These are phyloP conservation scores for Babesia sp. DNA, from an alignment of 169 alveolate genomes.

Conservation along the genomic window DNA sequence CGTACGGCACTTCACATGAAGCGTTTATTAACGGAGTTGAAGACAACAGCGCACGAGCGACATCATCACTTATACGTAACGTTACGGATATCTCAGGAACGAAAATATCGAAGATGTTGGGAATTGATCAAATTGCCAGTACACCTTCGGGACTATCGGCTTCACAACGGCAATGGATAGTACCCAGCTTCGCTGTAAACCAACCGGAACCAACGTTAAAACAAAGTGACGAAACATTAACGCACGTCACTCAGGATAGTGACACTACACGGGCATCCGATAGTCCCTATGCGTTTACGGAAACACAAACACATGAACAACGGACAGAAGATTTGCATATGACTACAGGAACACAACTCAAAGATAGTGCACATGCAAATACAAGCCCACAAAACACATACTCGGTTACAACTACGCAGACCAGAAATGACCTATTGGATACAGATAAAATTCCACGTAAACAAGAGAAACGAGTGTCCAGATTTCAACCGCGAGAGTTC, in stretches of 20 bases:
- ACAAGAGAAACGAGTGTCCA: neutral
- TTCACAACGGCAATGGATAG: constrained; percentile 30
- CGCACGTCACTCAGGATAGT: neutral
- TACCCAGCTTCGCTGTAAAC: neutral
- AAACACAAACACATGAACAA: neutral
- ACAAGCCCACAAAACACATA: neutral
- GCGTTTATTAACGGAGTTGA: neutral
- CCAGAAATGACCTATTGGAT: neutral
- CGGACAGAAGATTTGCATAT: neutral
- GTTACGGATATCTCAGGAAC: constrained; percentile 23
- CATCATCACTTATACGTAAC: neutral
- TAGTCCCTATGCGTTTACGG: neutral
- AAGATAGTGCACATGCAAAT: neutral
- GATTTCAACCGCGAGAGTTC: neutral
- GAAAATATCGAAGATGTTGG: constrained; percentile 22
- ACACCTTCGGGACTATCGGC: constrained; percentile 15
- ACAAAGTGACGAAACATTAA: neutral
- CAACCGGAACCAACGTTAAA: neutral
- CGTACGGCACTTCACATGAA: neutral
- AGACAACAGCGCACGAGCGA: neutral
- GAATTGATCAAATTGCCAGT: constrained; percentile 11
- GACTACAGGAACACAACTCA: too few relatives aligned
- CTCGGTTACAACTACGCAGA: neutral
- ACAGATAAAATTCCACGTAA: neutral
- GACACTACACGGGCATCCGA: neutral